phyloP scores from a whole-genome alignment of 2,329 filamentous ascomycete genomes.

The Penicillium sp. region DNA sequence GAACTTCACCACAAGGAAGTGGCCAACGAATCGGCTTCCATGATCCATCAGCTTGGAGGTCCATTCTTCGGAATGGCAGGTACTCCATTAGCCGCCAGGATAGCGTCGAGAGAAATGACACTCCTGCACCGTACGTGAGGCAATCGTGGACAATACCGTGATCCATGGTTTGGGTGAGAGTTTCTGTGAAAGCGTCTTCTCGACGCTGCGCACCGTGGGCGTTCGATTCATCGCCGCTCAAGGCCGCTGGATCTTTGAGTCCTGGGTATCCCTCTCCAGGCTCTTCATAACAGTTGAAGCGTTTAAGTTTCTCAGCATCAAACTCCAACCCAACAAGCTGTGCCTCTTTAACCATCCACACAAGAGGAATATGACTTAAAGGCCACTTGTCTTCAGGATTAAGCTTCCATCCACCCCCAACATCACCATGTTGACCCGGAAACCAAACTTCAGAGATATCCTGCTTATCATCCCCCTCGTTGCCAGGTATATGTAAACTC shows the following conservation, averaged over 20 bases:
- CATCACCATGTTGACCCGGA: conserved; percentile 73
- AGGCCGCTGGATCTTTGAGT: conserved; percentile 27
- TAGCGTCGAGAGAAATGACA: conserved; percentile 57
- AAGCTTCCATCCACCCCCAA: conserved; percentile 73
- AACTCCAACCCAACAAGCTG: conserved; percentile 68
- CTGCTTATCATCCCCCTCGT: conserved; percentile 49
- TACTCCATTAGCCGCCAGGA: conserved; percentile 81
- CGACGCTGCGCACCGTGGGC: neutral
- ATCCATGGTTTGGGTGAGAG: conserved; percentile 5
- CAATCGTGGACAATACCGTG: conserved; percentile 68
- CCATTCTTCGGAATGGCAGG: conserved; percentile 78
- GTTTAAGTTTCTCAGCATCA: conserved; percentile 65
- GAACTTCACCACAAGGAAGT: conserved; percentile 71
- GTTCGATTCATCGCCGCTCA: conserved; percentile 10
- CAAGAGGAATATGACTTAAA: conserved; percentile 67
- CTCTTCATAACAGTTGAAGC: conserved; percentile 62
- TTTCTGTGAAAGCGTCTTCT: conserved; percentile 5
- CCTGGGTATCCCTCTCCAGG: conserved; percentile 30
- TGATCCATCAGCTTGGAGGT: conserved; percentile 67
- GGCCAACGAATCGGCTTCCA: conserved; percentile 84
- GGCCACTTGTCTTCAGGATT: conserved; percentile 56
- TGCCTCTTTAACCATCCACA: conserved; percentile 70
- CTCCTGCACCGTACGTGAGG: conserved; percentile 63
- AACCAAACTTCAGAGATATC: conserved; percentile 78
- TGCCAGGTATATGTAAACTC: conserved; percentile 27